A percentile compares a stretch with the other conserved stretches of the same genome.
phyloP scores from a whole-genome alignment of 768 basidiomycete genomes.

The Psilocybe azurescens region DNA sequence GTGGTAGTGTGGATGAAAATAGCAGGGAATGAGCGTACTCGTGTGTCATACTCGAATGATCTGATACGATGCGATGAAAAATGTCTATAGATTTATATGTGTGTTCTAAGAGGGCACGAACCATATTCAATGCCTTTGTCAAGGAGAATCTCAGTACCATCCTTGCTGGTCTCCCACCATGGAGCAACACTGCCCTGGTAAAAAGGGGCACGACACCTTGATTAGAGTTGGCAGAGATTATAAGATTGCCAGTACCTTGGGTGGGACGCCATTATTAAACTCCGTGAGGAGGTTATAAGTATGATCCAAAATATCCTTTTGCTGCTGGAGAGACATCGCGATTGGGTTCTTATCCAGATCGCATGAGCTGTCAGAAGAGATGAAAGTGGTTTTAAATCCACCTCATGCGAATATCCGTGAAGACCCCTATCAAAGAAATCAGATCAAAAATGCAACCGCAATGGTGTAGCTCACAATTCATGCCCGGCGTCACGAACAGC shows the following conservation, averaged over 20 bases:
- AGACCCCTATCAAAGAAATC: constrained; percentile 47
- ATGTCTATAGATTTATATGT: background rate
- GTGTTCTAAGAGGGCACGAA: constrained; percentile 24
- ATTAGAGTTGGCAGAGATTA: background rate
- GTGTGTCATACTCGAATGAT: constrained; percentile 69
- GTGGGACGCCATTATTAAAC: constrained; percentile 64
- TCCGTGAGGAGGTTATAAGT: constrained; percentile 68
- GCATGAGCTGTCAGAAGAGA: background rate
- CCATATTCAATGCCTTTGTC: constrained; percentile 81
- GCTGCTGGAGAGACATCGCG: constrained; percentile 65
- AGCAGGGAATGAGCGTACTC: constrained; percentile 56
- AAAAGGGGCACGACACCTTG: background rate
- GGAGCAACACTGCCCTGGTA: constrained; percentile 66
- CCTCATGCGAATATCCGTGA: constrained; percentile 78
- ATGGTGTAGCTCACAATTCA: constrained; percentile 53
- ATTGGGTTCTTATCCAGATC: constrained; percentile 55
- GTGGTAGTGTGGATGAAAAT: constrained; percentile 31
- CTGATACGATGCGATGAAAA: constrained; percentile 27
- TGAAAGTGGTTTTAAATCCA: constrained; percentile 17
- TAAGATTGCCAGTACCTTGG: constrained; percentile 37
- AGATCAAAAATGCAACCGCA: background rate
- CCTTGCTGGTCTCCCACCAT: constrained; percentile 82
- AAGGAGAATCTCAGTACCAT: constrained; percentile 65
- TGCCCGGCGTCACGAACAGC: constrained; percentile 75
- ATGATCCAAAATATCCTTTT: constrained; percentile 71